Conservation (phyloP, 495 filamentous ascomycete species). For the Aspergillus funiculosus region DNA sequence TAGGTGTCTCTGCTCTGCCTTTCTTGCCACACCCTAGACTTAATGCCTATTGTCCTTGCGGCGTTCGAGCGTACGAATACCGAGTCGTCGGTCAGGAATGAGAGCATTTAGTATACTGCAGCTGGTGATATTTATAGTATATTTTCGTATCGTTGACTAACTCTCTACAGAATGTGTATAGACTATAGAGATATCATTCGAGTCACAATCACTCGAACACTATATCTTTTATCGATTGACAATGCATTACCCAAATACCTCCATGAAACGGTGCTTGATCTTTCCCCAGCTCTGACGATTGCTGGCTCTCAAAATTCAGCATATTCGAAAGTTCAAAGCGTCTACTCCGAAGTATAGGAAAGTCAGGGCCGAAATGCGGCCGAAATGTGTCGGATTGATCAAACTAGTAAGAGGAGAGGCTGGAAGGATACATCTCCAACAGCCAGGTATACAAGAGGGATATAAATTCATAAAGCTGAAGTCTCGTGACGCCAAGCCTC, state of each 20-base stretch:
- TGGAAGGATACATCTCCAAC: constrained; percentile 9
- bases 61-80: no score
- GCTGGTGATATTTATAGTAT: no score
- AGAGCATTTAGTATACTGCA: no score
- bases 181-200: neutral
- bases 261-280: constrained; percentile 10
- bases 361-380: constrained; percentile 6
- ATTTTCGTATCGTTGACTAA: no score
- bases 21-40: no score
- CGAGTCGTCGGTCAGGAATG: no score
- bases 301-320: constrained; percentile 4
- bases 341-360: neutral
- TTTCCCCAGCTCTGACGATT: constrained; percentile 4
- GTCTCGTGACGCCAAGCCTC: constrained; percentile 12
- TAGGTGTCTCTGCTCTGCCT: no score
- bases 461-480: no score
- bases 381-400: constrained; percentile 11
- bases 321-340: constrained; percentile 9
- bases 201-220: neutral
- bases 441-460: constrained; percentile 8
- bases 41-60: no score
- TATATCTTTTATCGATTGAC: neutral
- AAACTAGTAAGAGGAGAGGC: constrained; percentile 7
- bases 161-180: no score
- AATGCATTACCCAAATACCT: constrained; percentile 2